These are phyloP conservation scores for Solanum habrochaites DNA, from an alignment of 257 asterid genomes.

Conservation along the genomic window DNA sequence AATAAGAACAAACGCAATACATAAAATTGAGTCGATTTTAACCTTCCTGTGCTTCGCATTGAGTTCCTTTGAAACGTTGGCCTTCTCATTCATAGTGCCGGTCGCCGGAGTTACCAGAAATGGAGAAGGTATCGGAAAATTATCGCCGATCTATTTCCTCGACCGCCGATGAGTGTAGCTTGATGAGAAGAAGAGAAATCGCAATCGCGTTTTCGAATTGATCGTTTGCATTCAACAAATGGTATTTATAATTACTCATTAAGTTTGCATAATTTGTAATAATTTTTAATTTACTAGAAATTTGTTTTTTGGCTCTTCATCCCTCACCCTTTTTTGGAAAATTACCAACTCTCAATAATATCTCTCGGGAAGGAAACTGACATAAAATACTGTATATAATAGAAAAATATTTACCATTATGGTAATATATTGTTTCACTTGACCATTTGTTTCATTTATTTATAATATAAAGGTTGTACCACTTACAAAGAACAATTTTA, in stretches of 20 bases:
- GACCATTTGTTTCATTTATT: too few species aligned
- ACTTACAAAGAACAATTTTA: too few species aligned
- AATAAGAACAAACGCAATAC: background rate
- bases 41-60: constrained; percentile 94
- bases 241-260: too few species aligned
- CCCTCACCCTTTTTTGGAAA: background rate
- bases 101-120: background rate
- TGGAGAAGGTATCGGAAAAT: background rate
- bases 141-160: constrained; percentile 20
- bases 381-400: too few species aligned
- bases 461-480: too few species aligned
- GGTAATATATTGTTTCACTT: too few species aligned
- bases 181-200: background rate
- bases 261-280: background rate
- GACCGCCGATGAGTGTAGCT: background rate
- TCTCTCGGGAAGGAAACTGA: too few species aligned
- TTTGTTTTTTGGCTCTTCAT: background rate
- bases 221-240: background rate
- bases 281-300: too few species aligned
- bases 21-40: background rate
- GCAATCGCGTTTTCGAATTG: background rate
- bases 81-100: constrained; percentile 75
- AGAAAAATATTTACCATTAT: too few species aligned
- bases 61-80: constrained; percentile 90
- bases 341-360: background rate